Evolutionary conservation across 768 basidiomycete species (phyloP), one percentile per base, ranked within the genome.

Genomic region (Tephrocybe sp.): DNA sequence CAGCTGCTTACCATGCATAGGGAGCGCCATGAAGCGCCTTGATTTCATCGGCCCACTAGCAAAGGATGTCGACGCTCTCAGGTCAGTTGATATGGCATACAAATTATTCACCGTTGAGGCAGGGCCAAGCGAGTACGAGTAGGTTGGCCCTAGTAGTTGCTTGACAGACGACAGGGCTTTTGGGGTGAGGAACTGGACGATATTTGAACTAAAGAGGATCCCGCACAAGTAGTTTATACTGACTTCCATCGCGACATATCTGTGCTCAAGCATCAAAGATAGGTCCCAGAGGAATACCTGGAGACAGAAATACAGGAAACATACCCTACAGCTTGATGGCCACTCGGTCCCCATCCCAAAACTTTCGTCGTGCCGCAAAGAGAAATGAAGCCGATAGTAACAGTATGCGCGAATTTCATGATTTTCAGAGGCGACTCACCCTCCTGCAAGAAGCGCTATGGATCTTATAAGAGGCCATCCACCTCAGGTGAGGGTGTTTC

Each of bases 1-100:
- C 20, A 31, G 31, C 10, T 6, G 55, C 66, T 26, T 45, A 77
- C 77, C 64, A 76, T 55, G 43, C 62, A 60, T 60, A 74, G 11
- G 69, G 38, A 2, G 38, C 17, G 13, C 38, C 71, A 4, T 62
- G 45, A 51, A 67, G 59, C n/a, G 66, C 69, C 39, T 69, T 70
- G 50, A 80, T 72, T n/a, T 64, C 65, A 55, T 82, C 80, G 0
- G 79, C 78, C 78, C 78, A 82, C 77, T 78, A 44, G 32, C n/a
- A 17, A 34, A 33, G 4, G 19, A 9, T n/a, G 23, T n/a, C n/a
- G 26, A 26, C 3, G 3, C 26, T 26, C 7, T 26, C 26, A 26
- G 26, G 4, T 26, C n/a, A n/a, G n/a, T 26, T 7, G 26, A 7
- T 26, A 26, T 26, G 26, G 26, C 26, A 26, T 7, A 7, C 26